A percentile compares a stretch with the other conserved stretches of the same genome.
phyloP scores from a whole-genome alignment of 2,329 filamentous ascomycete species.

The Metarhizium album region DNA sequence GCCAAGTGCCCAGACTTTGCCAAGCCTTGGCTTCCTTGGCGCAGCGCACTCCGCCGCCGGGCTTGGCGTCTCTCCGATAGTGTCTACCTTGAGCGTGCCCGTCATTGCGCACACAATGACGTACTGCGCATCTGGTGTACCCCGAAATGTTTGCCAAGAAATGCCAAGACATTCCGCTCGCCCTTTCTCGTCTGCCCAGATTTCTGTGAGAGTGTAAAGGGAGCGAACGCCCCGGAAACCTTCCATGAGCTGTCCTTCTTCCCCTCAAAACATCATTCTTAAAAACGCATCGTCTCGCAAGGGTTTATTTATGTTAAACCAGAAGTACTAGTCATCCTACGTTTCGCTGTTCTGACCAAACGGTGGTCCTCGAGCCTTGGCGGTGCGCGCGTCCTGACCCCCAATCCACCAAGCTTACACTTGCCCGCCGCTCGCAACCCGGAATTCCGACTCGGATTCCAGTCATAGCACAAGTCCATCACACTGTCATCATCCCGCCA shows the following conservation, averaged over 20 bases:
- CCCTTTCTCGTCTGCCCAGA: constrained; percentile 24
- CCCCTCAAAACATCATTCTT: constrained; percentile 6
- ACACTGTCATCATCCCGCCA: constrained; percentile 10
- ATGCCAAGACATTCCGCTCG: constrained; percentile 28
- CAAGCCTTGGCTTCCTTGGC: constrained; percentile 30
- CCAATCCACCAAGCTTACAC: not conserved
- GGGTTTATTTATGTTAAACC: not conserved
- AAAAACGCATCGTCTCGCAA: constrained; percentile 2
- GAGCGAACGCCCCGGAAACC: constrained; percentile 19
- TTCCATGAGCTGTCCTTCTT: not conserved
- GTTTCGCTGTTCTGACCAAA: not conserved
- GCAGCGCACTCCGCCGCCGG: constrained; percentile 17
- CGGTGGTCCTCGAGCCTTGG: not conserved
- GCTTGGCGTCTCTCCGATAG: constrained; percentile 9
- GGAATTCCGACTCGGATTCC: not conserved
- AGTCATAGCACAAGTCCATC: not conserved
- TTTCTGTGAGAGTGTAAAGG: constrained; percentile 25
- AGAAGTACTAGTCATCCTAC: not conserved
- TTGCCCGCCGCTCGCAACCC: not conserved
- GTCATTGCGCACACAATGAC: accelerated
- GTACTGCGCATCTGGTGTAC: constrained; percentile 11
- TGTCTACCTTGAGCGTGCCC: constrained; percentile 5
- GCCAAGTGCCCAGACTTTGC: constrained; percentile 25
- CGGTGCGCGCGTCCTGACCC: not conserved
- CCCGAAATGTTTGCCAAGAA: constrained; percentile 16